phyloP scores from a whole-genome alignment of 305 asterid species.

The Solanum hybrid region DNA sequence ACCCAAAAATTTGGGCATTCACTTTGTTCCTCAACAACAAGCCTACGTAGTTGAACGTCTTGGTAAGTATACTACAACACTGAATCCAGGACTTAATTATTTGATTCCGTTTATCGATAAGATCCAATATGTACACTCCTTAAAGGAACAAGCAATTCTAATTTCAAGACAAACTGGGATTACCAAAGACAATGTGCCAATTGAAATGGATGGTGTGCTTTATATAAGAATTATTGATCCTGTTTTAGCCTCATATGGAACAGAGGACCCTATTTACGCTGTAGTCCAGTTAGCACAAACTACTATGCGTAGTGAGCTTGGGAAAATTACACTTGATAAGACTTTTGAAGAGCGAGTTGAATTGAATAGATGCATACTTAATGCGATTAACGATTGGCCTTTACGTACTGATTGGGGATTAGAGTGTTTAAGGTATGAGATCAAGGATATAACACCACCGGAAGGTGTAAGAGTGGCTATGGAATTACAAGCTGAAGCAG shows the following conservation, averaged over 20 bases:
- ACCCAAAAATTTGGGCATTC: background rate
- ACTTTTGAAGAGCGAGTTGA: background rate
- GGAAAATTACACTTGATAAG: constrained; percentile 8
- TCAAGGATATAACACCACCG: constrained; percentile 5
- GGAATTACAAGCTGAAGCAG: constrained; percentile 10
- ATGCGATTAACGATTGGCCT: constrained; percentile 7
- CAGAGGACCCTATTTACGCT: constrained; percentile 1
- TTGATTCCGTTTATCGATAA: background rate
- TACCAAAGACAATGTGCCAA: constrained; percentile 8
- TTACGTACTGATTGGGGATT: constrained; percentile 13
- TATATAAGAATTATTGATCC: constrained; percentile 3
- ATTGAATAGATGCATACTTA: constrained; percentile 2
- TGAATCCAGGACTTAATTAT: constrained; percentile 1
- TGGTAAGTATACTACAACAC: background rate
- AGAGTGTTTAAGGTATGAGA: constrained; percentile 8
- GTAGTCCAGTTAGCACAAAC: constrained; percentile 10
- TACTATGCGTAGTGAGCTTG: background rate
- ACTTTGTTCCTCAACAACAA: background rate
- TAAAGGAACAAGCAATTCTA: constrained; percentile 6
- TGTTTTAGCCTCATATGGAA: constrained; percentile 7
- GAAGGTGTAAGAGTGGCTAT: background rate
- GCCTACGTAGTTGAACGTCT: constrained; percentile 5
- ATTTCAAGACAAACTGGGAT: constrained; percentile 1
- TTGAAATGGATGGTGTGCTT: constrained; percentile 9
- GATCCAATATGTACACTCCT: background rate